phyloP scores from a whole-genome alignment of 2,329 filamentous ascomycete species.

The Akanthomyces uredinophilus region DNA sequence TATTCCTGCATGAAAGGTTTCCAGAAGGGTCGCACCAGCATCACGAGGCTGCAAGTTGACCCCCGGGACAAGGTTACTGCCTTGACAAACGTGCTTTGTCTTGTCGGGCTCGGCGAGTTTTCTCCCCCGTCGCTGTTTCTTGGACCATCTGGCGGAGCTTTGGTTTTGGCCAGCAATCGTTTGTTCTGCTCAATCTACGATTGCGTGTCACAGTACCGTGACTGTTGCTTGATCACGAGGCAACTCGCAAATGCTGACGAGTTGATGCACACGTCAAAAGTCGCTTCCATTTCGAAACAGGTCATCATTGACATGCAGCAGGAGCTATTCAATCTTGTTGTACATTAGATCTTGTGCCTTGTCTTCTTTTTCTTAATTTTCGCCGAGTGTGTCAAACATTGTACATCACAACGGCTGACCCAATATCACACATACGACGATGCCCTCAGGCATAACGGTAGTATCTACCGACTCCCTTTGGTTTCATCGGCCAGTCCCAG shows the following conservation, averaged over 20 bases:
- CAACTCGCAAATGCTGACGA: too few species aligned
- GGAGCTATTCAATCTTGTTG: neutral
- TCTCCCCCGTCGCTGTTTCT: neutral
- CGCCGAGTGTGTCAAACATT: neutral
- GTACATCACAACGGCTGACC: neutral
- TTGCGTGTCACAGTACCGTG: neutral
- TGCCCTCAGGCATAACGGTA: conserved; percentile 18
- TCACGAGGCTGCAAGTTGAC: neutral
- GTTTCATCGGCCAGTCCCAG: conserved; percentile 43
- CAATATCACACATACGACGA: neutral
- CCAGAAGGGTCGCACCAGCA: neutral
- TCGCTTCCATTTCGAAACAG: neutral
- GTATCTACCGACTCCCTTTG: conserved; percentile 20
- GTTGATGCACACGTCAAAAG: neutral
- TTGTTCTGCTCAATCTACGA: neutral
- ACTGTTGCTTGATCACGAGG: neutral
- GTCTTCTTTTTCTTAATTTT: neutral
- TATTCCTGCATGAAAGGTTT: neutral
- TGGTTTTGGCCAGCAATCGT: neutral
- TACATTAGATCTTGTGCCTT: neutral
- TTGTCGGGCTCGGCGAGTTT: neutral
- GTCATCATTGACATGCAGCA: neutral
- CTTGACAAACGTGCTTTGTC: neutral
- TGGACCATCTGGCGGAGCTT: neutral
- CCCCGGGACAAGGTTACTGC: neutral